Evolutionary conservation across 345 rosid species (phyloP), one percentile per base, ranked within the genome.

Genomic region (Pelargonium nanum): DNA sequence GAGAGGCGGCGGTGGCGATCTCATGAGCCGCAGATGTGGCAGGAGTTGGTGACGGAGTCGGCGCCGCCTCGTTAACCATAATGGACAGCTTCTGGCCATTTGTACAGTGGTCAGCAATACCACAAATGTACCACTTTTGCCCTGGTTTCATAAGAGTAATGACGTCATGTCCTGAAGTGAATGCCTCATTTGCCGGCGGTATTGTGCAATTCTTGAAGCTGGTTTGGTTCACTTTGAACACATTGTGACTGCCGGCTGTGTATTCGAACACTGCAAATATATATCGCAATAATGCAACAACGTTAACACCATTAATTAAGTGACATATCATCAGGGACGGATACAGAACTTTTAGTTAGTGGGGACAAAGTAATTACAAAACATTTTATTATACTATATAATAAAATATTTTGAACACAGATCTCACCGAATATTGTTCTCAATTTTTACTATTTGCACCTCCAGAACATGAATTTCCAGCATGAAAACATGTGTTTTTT

Each of bases 61-160:
- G 4, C 53, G 53, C n/a, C 1, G 53, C 19, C 1, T 48, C 53
- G 15, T 15, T 13, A 17, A 48, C 53, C 5, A 48, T 12, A 8
- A 48, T 48, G 53, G 53, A 48, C 4, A 48, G 19, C 19, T 8
- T 48, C 53, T 17, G 19, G 53, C 53, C 52, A 15, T 48, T 19
- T 48, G 6, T n/a, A 8, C 53, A 48, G 53, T 48, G 53, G 53
- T n/a, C 20, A 15, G 5, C 15, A 17, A 48, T 3, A 17, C 53
- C 53, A 17, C 53, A 48, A 48, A 48, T 48, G 53, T 48, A 48
- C 53, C 53, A 48, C 53, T 48, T 48, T 48, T 48, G 15, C n/a
- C 53, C 53, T 13, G 53, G 53, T 5, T 15, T 48, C 0, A 5
- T 17, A 17, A 48, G 53, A 48, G 20, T 1, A 17, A 48, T 8